Percentiles rank a stretch among this genome's conserved stretches.
Evolutionary conservation across 169 alveolate species (phyloP).

Genomic region (Fabrea salina): DNA sequence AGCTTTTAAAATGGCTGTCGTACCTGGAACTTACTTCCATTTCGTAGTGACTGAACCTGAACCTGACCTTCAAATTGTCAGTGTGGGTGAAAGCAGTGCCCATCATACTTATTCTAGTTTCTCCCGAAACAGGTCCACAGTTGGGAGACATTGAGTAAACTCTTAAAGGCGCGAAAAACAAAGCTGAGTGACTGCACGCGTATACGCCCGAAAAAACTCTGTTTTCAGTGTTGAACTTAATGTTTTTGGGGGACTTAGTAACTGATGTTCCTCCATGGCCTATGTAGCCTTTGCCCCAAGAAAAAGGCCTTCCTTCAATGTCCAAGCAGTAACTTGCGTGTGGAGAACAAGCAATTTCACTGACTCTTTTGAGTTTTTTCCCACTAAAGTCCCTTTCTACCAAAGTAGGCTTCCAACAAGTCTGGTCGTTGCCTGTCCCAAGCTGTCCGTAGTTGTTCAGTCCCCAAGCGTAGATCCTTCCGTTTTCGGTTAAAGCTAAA

Average conservation of each 20-base stretch:
- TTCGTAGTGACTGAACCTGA: constrained; percentile 66
- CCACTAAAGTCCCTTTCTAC: constrained; percentile 64
- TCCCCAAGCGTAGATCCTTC: constrained; percentile 84
- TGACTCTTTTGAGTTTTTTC: constrained; percentile 49
- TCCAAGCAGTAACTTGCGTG: constrained; percentile 61
- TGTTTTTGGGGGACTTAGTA: constrained; percentile 64
- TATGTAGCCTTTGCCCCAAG: constrained; percentile 84
- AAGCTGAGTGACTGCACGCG: constrained; percentile 71
- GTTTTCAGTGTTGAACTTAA: constrained; percentile 66
- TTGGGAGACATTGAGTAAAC: constrained; percentile 77
- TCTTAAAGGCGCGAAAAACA: constrained; percentile 81
- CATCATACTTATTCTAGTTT: constrained; percentile 69
- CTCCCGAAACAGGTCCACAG: constrained; percentile 87
- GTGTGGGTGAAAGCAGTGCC: constrained; percentile 86
- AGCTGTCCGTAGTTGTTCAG: constrained; percentile 85
- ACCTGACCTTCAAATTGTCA: constrained; percentile 74
- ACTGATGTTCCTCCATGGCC: constrained; percentile 65
- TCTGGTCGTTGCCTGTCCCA: constrained; percentile 75
- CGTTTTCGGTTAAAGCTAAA: constrained; percentile 77
- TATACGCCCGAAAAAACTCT: constrained; percentile 77
- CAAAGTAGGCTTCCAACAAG: constrained; percentile 65
- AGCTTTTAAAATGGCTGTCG: constrained; percentile 65
- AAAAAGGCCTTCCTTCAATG: constrained; percentile 70
- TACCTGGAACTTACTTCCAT: constrained; percentile 73
- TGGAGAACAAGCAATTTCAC: constrained; percentile 71